Conservation (phyloP, 148 eudicot species). For the Chenopodium quinoa region DNA sequence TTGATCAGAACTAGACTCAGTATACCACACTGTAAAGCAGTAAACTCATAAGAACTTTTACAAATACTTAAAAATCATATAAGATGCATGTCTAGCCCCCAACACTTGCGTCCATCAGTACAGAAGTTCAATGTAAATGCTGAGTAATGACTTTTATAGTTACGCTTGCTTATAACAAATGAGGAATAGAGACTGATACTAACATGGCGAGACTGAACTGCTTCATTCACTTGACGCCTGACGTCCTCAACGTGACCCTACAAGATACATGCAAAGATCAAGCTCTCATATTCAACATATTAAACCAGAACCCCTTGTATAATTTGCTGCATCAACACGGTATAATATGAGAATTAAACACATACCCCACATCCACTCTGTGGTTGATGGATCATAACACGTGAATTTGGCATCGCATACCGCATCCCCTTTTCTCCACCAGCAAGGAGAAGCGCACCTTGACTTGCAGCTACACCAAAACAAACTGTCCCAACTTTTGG, state of each 20-base stretch:
- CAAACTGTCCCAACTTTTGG: conserved; percentile 95
- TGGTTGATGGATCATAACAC: conserved; percentile 92
- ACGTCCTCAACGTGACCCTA: conserved; percentile 79
- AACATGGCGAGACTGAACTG: conserved; percentile 75
- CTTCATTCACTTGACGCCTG: conserved; percentile 83
- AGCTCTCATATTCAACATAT: conserved; percentile 2
- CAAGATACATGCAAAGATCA: conserved; percentile 20
- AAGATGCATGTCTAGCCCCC: not conserved
- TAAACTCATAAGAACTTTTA: no score
- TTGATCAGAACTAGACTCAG: not conserved
- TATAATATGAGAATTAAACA: conserved; percentile 7
- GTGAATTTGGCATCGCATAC: conserved; percentile 93
- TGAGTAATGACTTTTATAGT: not conserved
- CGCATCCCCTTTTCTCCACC: conserved; percentile 99
- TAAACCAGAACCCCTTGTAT: not conserved
- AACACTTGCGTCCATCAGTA: not conserved
- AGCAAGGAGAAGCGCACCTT: conserved; percentile 90
- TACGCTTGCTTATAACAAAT: not conserved
- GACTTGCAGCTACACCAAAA: conserved; percentile 92
- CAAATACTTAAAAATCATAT: not conserved
- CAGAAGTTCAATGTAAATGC: not conserved
- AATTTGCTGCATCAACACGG: not conserved
- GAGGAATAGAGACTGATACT: conserved; percentile 36
- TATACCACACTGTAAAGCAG: not conserved
- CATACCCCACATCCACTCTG: conserved; percentile 83